Base-by-base conservation (phyloP, 163 green algal species). In the Botryococcus braunii region DNA sequence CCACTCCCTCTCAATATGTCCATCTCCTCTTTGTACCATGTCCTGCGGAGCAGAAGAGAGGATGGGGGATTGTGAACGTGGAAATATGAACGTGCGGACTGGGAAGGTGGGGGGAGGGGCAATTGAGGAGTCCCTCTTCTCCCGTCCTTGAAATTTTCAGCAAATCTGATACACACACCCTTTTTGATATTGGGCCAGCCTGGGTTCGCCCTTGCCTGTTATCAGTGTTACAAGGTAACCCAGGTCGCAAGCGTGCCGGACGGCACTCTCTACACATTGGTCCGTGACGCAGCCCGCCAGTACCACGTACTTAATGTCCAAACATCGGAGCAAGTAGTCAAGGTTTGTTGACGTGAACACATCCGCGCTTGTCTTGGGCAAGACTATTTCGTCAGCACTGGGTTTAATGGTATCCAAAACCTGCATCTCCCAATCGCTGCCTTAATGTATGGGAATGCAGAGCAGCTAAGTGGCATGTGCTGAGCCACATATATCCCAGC, bases 251-350 rank as follows among this genome's bases (percentile, higher is more conserved):
- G 81, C 85, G 57, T 92, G 83, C 32, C 84, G 77, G 4, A 89
- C 77, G 2, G 85, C 85, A 57, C 86, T 78, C 17, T 85, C 81
- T 48, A 92, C 85, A 29, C 85, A 92, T 66, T 91, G 85, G 62
- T 91, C 83, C 0, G 82, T 86, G 17, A 85, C 37, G 41, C 68
- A 76, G 27, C 81, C 81, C 1, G 34, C 62, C 32, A 86, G 35
- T 1, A 86, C 67, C 13, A 86, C 62, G 3, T 72, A 52, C 6
- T 43, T 13, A 4, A 39, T 43, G 9, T 68, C 76, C 49, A 85
- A 40, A 61, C 68, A 75, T 39, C 71, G 47, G 37, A 91, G 74
- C 23, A 88, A 34, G 66, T 80, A 85, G 66, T 85, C 39, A 4
- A 89, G 52, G 65, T 65, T 74, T 21, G 85, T 90, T n/a, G 75